A percentile compares a stretch with the other conserved stretches of the same genome.
Evolutionary conservation across 23 red algal genomes (phyloP).

Genomic region (Gracilariopsis chorda): DNA sequence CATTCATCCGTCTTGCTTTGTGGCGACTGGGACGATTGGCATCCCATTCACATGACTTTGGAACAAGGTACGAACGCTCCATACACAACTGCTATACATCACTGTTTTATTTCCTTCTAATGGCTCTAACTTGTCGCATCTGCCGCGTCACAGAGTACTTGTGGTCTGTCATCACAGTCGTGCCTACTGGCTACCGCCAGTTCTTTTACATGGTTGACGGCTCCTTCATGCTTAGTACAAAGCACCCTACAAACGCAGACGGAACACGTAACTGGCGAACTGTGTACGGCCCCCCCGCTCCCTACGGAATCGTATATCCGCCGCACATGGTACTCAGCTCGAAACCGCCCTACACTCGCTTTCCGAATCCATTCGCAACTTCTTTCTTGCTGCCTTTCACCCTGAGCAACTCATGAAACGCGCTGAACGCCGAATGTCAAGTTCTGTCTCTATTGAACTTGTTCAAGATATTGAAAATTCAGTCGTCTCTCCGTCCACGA

Average conservation of each 20-base stretch:
- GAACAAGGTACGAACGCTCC: conserved; percentile 16
- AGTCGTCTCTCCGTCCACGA: background rate
- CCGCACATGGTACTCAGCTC: background rate
- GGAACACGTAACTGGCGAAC: conserved; percentile 70
- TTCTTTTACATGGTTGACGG: conserved; percentile 76
- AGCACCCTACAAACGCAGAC: conserved; percentile 44
- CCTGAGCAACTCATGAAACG: background rate
- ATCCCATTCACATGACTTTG: conserved; percentile 58
- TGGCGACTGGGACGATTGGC: conserved; percentile 84
- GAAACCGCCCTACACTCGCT: background rate
- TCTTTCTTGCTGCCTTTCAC: background rate
- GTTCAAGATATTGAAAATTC: conserved; percentile 1
- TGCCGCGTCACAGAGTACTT: background rate
- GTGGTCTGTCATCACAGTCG: conserved; percentile 72
- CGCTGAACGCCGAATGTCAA: conserved; percentile 1
- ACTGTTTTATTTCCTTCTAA: background rate
- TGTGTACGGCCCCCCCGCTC: conserved; percentile 58
- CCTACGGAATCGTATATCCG: background rate
- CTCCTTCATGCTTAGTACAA: conserved; percentile 15
- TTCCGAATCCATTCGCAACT: background rate
- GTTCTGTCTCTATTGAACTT: background rate
- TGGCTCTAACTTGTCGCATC: background rate
- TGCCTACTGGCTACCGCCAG: conserved; percentile 72
- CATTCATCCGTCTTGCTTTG: conserved; percentile 51
- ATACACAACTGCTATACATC: background rate